Conservation (phyloP, 345 rosid genomes). For the Linum tenue region DNA sequence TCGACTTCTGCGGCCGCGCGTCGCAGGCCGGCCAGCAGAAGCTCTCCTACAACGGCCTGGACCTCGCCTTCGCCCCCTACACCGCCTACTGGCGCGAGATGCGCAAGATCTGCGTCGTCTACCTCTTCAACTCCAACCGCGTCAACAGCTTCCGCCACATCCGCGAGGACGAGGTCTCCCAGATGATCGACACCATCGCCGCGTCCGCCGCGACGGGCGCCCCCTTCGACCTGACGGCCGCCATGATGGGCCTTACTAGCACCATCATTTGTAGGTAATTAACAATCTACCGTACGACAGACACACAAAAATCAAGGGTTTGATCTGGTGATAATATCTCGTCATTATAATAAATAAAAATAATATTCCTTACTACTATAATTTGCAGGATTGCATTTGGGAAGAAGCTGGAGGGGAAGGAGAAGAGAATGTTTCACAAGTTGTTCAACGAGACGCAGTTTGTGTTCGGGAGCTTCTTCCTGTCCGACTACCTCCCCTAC, state of each 20-base stretch:
- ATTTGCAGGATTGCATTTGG: slow-evolving; percentile 13
- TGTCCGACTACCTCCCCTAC: neutral
- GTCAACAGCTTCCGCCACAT: neutral
- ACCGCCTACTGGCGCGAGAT: neutral
- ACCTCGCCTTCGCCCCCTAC: neutral
- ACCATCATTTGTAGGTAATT: neutral
- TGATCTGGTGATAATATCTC: no score
- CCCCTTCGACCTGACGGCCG: neutral
- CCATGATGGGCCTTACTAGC: neutral
- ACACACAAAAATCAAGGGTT: no score
- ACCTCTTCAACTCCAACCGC: neutral
- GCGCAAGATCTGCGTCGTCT: neutral
- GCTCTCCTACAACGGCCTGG: neutral
- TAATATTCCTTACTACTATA: slow-evolving; percentile 7
- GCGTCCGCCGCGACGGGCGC: neutral
- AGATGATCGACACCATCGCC: neutral
- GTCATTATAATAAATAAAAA: no score
- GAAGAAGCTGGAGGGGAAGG: neutral
- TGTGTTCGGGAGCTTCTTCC: neutral
- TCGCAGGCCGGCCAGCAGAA: neutral
- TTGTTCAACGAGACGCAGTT: neutral
- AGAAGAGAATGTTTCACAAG: neutral
- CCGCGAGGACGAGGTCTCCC: neutral
- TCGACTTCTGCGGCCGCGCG: neutral
- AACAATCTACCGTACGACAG: slow-evolving; percentile 3